Conservation (phyloP, 139 green algal genomes). For the Asterochloris erici region DNA sequence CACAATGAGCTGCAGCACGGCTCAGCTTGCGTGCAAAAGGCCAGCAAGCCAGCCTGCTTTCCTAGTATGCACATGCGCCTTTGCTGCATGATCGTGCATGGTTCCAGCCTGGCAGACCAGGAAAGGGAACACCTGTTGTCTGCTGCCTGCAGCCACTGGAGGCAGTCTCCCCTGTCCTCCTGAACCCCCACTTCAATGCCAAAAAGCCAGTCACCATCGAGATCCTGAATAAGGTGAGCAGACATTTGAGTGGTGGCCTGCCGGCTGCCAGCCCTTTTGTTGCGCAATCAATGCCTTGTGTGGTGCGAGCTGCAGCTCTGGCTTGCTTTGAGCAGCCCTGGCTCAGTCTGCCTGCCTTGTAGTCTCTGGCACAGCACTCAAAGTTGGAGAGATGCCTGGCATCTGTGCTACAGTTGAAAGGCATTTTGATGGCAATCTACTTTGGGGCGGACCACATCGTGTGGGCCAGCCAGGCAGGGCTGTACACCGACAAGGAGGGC, state of each 20-base stretch:
- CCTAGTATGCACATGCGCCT: background rate
- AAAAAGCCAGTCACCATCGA: slow-evolving; percentile 65
- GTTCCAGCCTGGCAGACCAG: background rate
- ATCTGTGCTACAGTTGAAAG: slow-evolving; percentile 58
- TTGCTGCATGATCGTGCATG: background rate
- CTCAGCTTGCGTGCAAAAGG: no score
- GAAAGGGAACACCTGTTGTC: background rate
- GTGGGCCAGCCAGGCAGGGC: slow-evolving; percentile 80
- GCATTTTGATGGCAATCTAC: slow-evolving; percentile 90
- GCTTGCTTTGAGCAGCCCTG: background rate
- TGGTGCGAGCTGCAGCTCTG: background rate
- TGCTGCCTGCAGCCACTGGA: slow-evolving; percentile 69
- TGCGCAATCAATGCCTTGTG: background rate
- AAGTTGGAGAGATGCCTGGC: background rate
- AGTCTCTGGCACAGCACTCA: background rate
- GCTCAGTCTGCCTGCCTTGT: background rate
- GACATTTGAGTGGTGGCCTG: no score
- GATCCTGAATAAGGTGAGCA: slow-evolving; percentile 69
- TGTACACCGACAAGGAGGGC: slow-evolving; percentile 70
- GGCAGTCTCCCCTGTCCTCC: slow-evolving; percentile 64
- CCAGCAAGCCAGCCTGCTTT: background rate
- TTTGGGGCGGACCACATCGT: slow-evolving; percentile 92
- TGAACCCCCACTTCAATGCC: slow-evolving; percentile 57
- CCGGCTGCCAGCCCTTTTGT: background rate
- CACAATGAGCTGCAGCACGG: no score